A percentile compares a stretch with the other conserved stretches of the same genome.
phyloP scores from a whole-genome alignment of 2,329 filamentous ascomycete species.

The Penicillium sp. region DNA sequence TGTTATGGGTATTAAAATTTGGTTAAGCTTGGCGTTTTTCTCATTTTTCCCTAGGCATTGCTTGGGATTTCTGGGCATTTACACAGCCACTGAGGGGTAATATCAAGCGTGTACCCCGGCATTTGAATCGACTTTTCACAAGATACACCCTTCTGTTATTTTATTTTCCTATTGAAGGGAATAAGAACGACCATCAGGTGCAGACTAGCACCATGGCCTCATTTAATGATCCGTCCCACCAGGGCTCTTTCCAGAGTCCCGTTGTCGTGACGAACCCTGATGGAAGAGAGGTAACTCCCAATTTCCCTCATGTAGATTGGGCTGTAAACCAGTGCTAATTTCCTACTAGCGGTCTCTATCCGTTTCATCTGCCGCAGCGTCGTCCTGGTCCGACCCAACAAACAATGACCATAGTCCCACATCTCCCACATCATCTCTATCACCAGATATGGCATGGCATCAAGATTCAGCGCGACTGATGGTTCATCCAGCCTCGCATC shows the following conservation, averaged over 20 bases:
- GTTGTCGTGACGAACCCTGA: constrained; percentile 12
- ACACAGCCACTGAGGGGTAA: constrained; percentile 18
- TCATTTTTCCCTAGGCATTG: not conserved
- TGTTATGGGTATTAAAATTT: not conserved
- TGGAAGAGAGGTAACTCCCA: constrained; percentile 18
- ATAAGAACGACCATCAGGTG: not conserved
- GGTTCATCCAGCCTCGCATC: constrained; percentile 28
- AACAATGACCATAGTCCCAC: constrained; percentile 17
- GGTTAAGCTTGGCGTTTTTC: constrained; percentile 2
- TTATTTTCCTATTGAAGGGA: constrained; percentile 4
- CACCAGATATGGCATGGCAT: constrained; percentile 24
- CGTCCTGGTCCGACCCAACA: constrained; percentile 17
- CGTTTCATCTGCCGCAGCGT: constrained; percentile 13
- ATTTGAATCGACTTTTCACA: not conserved
- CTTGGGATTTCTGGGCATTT: constrained; percentile 15
- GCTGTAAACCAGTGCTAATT: constrained; percentile 1
- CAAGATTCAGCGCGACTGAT: constrained; percentile 22
- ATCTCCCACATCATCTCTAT: constrained; percentile 17
- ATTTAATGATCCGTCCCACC: constrained; percentile 4
- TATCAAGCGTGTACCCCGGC: not conserved
- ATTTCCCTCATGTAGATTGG: not conserved
- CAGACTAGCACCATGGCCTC: constrained; percentile 13
- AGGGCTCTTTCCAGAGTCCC: constrained; percentile 16
- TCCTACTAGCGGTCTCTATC: constrained; percentile 16
- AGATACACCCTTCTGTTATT: not conserved